phyloP scores from a whole-genome alignment of 345 rosid genomes.

The Citrus trifoliata region DNA sequence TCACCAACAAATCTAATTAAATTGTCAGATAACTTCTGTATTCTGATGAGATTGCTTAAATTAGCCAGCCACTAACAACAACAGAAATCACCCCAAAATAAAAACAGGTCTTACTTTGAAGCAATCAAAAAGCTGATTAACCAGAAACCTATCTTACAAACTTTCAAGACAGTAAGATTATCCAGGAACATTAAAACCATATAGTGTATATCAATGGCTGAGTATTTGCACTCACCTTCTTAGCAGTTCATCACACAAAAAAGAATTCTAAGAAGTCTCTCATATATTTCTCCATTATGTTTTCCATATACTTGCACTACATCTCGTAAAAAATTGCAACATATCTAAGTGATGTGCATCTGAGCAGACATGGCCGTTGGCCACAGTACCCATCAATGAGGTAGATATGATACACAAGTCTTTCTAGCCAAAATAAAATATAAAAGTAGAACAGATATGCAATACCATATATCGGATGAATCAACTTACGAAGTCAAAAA shows the following conservation, averaged over 20 bases:
- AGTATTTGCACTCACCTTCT: background rate
- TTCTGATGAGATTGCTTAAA: background rate
- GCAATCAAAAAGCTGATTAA: background rate
- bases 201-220: background rate
- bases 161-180: background rate
- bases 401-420: background rate
- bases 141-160: background rate
- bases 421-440: background rate
- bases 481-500: conserved; percentile 72
- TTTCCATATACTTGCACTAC: background rate
- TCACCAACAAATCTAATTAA: background rate
- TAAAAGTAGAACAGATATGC: background rate
- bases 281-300: background rate
- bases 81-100: background rate
- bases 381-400: conserved; percentile 1
- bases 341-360: conserved; percentile 1
- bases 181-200: background rate
- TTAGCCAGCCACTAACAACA: background rate
- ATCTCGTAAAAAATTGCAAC: background rate
- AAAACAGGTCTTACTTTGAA: background rate
- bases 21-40: background rate
- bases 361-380: background rate
- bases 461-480: background rate
- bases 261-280: background rate
- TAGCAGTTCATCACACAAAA: background rate